Evolutionary conservation across 2,329 filamentous ascomycete species (phyloP), one percentile per base, ranked within the genome.

Genomic region (Fusarium aywerte): DNA sequence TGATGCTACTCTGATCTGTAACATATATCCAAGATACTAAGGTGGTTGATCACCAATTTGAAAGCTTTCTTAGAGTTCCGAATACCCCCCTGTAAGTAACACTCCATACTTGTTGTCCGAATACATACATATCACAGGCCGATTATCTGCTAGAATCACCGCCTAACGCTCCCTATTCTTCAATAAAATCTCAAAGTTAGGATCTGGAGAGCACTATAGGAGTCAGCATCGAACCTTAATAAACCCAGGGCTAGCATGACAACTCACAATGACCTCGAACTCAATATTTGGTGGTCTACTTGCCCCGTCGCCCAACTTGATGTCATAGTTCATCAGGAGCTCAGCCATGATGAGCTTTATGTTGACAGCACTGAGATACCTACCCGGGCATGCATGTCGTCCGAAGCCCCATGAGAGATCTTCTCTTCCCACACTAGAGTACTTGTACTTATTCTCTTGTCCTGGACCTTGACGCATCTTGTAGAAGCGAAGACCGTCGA

Each of bases 321-420:
- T 52, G 2, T 71, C 65, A 4, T 66, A 71, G 42, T 71, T 65
- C 20, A 65, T 56, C 29, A 71, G 23, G 0, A 71, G 38, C 16
- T 71, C 61, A 0, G 59, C 62, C 29, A 71, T 36, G 31, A 71
- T 62, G 4, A 71, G 54, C 35, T 71, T 71, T 12, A 71, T 69
- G 16, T 71, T 68, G 1, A 67, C 54, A 1, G 51, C 55, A 1
- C 65, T 68, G 0, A 71, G 33, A 15, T 69, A 71, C 0, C 68
- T 50, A 0, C 68, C 68, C 0, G 68, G 68, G 9, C 68, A 71
- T 1, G 68, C 69, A 18, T 71, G 58, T 8, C 67, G 49, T 0
- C 68, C 68, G 7, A 59, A 66, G 0, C 68, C 68, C 50, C 67
- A 71, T 0, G 49, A 55, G 3, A 71, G 29, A 4, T 66, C 60